A percentile compares a stretch with the other conserved stretches of the same genome.
phyloP scores from a whole-genome alignment of 192 early-diverging fungal genomes.

The Fimicolochytrium jonesii region DNA sequence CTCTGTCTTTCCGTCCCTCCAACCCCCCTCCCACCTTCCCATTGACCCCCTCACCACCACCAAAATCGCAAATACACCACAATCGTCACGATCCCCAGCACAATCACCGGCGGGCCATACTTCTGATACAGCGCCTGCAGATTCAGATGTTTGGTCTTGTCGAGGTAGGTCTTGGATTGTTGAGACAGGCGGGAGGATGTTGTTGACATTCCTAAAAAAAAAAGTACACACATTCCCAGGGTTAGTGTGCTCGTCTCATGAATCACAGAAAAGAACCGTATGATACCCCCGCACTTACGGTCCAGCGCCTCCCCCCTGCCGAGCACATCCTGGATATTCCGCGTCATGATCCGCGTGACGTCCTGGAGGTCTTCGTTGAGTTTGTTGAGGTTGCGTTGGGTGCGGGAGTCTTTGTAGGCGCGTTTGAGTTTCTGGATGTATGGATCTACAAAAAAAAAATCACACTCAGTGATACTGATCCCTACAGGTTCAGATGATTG shows the following conservation, averaged over 20 bases:
- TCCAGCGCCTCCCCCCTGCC: slow-evolving; percentile 84
- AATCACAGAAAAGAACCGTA: background rate
- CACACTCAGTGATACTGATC: background rate
- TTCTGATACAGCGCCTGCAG: slow-evolving; percentile 89
- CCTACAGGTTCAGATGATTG: too few relatives aligned
- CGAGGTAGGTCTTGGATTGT: slow-evolving; percentile 80
- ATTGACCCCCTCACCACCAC: slow-evolving; percentile 55
- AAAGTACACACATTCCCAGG: background rate
- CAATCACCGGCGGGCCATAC: slow-evolving; percentile 83
- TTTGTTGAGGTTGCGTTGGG: slow-evolving; percentile 86
- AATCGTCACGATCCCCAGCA: slow-evolving; percentile 72
- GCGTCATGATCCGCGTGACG: slow-evolving; percentile 96
- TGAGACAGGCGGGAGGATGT: slow-evolving; percentile 61
- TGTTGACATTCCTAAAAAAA: slow-evolving; percentile 54
- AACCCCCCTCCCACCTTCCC: too few relatives aligned
- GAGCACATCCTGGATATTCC: slow-evolving; percentile 93
- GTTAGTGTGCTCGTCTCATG: background rate
- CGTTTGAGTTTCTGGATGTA: slow-evolving; percentile 98
- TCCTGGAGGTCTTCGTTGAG: slow-evolving; percentile 95
- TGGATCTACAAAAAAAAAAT: slow-evolving; percentile 52
- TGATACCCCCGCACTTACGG: slow-evolving; percentile 39
- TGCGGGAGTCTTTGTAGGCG: slow-evolving; percentile 91
- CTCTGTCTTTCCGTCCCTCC: too few relatives aligned
- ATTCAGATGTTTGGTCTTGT: slow-evolving; percentile 82
- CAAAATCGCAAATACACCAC: slow-evolving; percentile 68